Percentiles rank a stretch among this genome's conserved stretches.
Evolutionary conservation across 148 eudicot species (phyloP).

Genomic region (Rhododendron kiyosumense): DNA sequence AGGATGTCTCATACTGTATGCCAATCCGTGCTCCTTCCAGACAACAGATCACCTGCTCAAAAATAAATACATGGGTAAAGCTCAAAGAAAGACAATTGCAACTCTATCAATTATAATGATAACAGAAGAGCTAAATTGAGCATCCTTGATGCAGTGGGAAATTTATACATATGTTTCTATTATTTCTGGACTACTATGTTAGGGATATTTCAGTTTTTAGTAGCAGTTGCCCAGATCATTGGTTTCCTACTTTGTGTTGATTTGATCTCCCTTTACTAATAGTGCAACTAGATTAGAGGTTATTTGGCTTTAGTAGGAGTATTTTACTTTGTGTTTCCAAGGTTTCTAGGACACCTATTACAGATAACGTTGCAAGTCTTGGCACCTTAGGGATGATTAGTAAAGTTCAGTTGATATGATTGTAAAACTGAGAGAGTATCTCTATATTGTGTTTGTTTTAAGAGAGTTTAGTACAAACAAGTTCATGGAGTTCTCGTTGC

Average conservation of each 20-base stretch:
- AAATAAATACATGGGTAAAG: background rate
- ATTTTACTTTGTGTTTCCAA: background rate
- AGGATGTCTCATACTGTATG: conserved; percentile 89
- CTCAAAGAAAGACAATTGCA: background rate
- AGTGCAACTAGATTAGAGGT: background rate
- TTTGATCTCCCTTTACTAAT: background rate
- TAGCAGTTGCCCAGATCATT: background rate
- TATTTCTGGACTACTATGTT: background rate
- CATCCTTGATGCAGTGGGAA: background rate
- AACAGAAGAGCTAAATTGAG: background rate
- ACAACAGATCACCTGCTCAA: conserved; percentile 73
- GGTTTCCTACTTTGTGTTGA: background rate
- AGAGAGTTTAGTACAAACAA: background rate
- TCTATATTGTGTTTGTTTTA: background rate
- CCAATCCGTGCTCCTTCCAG: conserved; percentile 97
- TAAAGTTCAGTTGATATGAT: background rate
- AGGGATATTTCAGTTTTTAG: background rate
- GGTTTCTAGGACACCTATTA: background rate
- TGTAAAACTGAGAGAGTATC: background rate
- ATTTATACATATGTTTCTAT: background rate
- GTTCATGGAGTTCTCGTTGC: background rate
- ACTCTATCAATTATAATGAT: background rate
- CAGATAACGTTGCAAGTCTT: background rate
- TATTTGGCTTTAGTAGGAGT: background rate
- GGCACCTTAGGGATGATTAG: background rate